Evolutionary conservation across 495 filamentous ascomycete species (phyloP), one percentile per base, ranked within the genome.

Genomic region (Filosporella fistucella): DNA sequence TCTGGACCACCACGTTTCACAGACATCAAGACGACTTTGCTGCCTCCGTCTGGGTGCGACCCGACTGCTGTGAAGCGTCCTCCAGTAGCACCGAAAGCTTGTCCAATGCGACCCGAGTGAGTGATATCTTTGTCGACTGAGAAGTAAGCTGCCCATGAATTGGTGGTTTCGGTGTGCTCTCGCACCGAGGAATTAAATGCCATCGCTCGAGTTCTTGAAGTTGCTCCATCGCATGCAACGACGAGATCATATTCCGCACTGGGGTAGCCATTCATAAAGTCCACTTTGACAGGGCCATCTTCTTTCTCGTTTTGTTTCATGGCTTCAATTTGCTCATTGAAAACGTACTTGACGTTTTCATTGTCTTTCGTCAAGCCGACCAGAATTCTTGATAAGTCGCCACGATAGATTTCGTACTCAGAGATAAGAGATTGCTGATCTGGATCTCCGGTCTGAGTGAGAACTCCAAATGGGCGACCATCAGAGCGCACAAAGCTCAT

Each of bases 391-490:
- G 67, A 68, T 17, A 82, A 45, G 44, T 79, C 70, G 4, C 72
- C 76, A 6, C 79, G 60, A 48, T 77, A 65, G 32, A 82, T 74
- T 59, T 81, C 79, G 45, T 63, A 81, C 57, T 81, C 77, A 2
- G 71, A 74, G 10, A 70, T 64, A 1, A 77, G 57, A 25, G 56
- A 60, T 60, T 76, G 70, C 24, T 11, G 13, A 30, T 52, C 50
- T 24, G 69, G 69, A 13, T 66, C 65, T 25, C 54, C 58, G 32
- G 59, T 65, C n/a, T 70, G 58, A n/a, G 37, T 64, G 23, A 78
- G 60, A 42, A 51, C 70, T 13, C 60, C 75, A 49, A 57, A 63
- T 7, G 56, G 50, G 28, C 49, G 48, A 24, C 70, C 75, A 6
- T 65, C 30, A 2, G 51, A 39, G 45, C 66, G 42, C 21, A 80